Evolutionary conservation across 129 eudicot genomes (phyloP), one percentile per base, ranked within the genome.

Genomic region (Gnaphalium uliginosum): DNA sequence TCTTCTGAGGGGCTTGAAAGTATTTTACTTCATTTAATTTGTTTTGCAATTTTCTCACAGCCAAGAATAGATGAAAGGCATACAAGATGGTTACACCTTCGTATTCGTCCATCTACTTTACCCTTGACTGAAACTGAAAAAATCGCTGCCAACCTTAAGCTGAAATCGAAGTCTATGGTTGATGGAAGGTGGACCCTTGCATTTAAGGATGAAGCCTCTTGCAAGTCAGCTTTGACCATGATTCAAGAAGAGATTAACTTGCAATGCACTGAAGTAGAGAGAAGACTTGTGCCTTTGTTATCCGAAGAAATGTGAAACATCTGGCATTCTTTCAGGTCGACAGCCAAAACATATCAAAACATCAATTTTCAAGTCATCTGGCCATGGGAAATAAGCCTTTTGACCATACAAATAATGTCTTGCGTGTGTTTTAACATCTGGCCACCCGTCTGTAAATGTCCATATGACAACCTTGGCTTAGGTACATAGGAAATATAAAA

Each of bases 161-260:
- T 77, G 0, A 94, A 85, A 70, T 72, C 91, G 39, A 89, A 86
- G 78, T 78, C 90, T 53, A 76, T 94, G 87, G 96, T 90, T 69
- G 98, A 94, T 83, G 98, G 98, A 76, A 85, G 97, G 61, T 94
- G 98, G 98, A 94, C 96, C 29, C 85, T 94, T 72, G 98, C 98
- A 39, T 94, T 94, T 58, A 83, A 84, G 58, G 97, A 94, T 51
- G 97, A 85, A 73, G 85, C 82, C 41, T 81, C 93, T 63, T 94
- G 98, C 85, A 82, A 81, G 76, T 69, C 76, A 26, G 96, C 98
- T 64, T 69, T 83, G 72, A 81, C 88, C 66, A 90, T 94, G 96
- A 79, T 88, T 69, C 73, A 80, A 9, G 93, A 94, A 50, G 98
- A 94, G 75, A 68, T 77, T 3, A 73, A 85, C 56, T 70, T 81